Conservation (phyloP, 441 rosid genomes). For the Erodium chrysanthum region DNA sequence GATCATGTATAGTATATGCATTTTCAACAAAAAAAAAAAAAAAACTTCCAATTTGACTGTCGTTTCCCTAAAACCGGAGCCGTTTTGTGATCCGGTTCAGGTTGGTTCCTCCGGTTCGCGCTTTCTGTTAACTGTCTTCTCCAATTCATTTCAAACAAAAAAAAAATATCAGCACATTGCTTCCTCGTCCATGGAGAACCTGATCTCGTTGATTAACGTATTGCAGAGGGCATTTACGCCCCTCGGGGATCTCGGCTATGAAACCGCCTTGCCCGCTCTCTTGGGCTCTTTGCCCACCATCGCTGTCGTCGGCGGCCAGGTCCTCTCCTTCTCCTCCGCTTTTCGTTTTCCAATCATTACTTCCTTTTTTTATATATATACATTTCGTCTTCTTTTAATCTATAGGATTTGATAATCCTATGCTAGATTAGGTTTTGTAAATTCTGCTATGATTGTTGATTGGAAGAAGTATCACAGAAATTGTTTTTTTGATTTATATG, state of each 20-base stretch:
- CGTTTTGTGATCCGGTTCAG: too few relatives aligned
- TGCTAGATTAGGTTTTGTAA: neutral
- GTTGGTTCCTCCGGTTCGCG: too few relatives aligned
- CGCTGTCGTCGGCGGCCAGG: constrained; percentile 98
- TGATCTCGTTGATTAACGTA: constrained; percentile 74
- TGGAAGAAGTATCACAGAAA: neutral
- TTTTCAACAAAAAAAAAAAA: too few relatives aligned
- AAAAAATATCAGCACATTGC: too few relatives aligned
- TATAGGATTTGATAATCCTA: neutral
- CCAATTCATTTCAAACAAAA: too few relatives aligned
- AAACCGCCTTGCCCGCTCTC: constrained; percentile 82
- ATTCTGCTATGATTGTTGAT: neutral
- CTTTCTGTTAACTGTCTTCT: too few relatives aligned
- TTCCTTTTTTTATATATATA: neutral
- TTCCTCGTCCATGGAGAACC: constrained; percentile 51
- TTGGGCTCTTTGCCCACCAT: constrained; percentile 94
- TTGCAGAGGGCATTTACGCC: constrained; percentile 88
- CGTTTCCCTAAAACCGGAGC: too few relatives aligned
- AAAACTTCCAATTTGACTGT: too few relatives aligned
- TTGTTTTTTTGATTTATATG: neutral
- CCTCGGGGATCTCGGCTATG: constrained; percentile 90
- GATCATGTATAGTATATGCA: too few relatives aligned
- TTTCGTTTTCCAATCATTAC: neutral
- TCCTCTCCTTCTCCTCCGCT: constrained; percentile 12
- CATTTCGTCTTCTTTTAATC: neutral